Conservation (phyloP, 2,329 filamentous ascomycete genomes). For the Blumeria hordei region DNA sequence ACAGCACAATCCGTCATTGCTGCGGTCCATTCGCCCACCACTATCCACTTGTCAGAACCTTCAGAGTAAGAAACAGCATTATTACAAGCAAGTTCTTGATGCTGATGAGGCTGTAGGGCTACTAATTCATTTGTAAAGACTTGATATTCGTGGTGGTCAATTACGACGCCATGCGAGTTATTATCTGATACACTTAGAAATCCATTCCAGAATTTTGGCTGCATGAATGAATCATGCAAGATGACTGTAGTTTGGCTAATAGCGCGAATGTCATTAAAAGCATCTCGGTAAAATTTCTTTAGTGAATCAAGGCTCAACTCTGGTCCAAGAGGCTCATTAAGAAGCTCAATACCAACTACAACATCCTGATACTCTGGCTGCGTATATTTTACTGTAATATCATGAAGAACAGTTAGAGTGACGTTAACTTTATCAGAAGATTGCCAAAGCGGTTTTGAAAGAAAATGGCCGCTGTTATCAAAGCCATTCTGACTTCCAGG, state of each 20-base stretch:
- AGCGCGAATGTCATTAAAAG: conserved; percentile 22
- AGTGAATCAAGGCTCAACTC: conserved; percentile 15
- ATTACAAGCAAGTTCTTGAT: conserved; percentile 30
- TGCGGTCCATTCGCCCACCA: conserved; percentile 45
- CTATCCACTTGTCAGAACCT: conserved; percentile 36
- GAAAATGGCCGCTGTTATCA: conserved; percentile 32
- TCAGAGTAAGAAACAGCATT: conserved; percentile 23
- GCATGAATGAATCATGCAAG: conserved; percentile 31
- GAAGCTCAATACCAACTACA: conserved; percentile 28
- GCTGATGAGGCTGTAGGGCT: conserved; percentile 24
- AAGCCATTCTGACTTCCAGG: conserved; percentile 34
- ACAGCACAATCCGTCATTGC: conserved; percentile 38
- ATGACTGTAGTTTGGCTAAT: conserved; percentile 26
- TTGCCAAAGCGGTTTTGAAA: conserved; percentile 20
- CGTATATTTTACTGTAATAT: conserved; percentile 32
- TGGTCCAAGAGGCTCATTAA: conserved; percentile 26
- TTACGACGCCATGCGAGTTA: conserved; percentile 20
- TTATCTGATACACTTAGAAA: conserved; percentile 27
- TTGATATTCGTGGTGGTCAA: conserved; percentile 49
- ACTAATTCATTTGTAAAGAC: conserved; percentile 30
- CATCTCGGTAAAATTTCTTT: conserved; percentile 23
- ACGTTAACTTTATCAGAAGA: conserved; percentile 22
- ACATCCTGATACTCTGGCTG: conserved; percentile 28
- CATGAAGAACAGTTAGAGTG: conserved; percentile 30
- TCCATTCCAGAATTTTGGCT: conserved; percentile 32